A percentile compares a stretch with the other conserved stretches of the same genome.
Evolutionary conservation across 2,329 filamentous ascomycete genomes (phyloP).

Genomic region (Thelonectria blattea): DNA sequence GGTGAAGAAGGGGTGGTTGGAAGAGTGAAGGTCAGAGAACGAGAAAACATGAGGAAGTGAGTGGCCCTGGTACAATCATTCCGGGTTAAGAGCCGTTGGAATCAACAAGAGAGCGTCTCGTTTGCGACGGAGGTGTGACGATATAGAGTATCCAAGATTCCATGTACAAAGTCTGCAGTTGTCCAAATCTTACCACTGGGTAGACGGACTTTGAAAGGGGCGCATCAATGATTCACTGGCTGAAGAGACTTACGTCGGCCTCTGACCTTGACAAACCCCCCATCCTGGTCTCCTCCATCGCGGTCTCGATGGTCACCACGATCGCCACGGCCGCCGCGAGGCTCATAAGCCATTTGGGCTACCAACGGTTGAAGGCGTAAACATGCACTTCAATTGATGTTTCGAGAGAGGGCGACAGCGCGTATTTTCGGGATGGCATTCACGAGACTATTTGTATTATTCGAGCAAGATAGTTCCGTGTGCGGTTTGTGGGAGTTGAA

Average conservation of each 20-base stretch:
- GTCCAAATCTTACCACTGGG: conserved; percentile 25
- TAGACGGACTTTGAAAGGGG: conserved; percentile 2
- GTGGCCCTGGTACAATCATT: background rate
- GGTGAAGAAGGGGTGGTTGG: too few species aligned
- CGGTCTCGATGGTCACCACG: conserved; percentile 33
- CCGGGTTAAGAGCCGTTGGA: background rate
- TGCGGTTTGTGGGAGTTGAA: background rate
- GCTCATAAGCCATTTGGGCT: conserved; percentile 59
- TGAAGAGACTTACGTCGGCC: conserved; percentile 55
- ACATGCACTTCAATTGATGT: conserved; percentile 33
- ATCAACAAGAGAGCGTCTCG: background rate
- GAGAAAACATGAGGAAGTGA: background rate
- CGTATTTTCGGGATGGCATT: conserved; percentile 27
- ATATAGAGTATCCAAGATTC: background rate
- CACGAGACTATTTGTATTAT: background rate
- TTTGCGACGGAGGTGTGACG: background rate
- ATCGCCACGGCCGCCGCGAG: conserved; percentile 56
- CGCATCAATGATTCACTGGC: conserved; percentile 2
- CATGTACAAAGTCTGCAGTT: background rate
- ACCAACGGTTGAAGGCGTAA: conserved; percentile 28
- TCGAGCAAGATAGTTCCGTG: background rate
- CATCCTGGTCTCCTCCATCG: conserved; percentile 49
- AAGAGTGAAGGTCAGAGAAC: background rate
- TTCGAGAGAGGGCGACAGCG: conserved; percentile 21
- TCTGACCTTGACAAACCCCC: conserved; percentile 55